These are phyloP conservation scores for Collybia sp. DNA, from an alignment of 768 basidiomycete species.

Conservation along the genomic window DNA sequence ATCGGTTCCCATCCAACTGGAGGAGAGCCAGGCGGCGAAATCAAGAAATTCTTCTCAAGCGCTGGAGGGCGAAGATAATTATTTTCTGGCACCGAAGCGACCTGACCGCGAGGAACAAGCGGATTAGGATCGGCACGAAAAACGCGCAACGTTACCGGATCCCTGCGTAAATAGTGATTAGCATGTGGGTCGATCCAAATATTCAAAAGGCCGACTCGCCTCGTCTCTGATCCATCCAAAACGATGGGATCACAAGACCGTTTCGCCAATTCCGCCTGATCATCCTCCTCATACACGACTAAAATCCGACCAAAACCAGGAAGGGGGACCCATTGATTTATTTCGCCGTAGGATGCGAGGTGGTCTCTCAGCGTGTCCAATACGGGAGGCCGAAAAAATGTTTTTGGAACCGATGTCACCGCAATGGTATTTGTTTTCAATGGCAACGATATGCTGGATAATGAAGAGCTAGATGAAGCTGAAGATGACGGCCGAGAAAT, in stretches of 20 bases:
- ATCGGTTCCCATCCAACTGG: constrained; percentile 96
- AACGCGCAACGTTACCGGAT: constrained; percentile 52
- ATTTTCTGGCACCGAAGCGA: constrained; percentile 29
- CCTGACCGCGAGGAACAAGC: constrained; percentile 32
- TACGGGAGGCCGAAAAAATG: constrained; percentile 72
- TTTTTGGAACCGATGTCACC: constrained; percentile 69
- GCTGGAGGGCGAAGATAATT: constrained; percentile 73
- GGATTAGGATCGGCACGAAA: constrained; percentile 74
- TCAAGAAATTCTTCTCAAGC: constrained; percentile 90
- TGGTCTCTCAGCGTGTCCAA: constrained; percentile 64
- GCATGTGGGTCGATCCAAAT: constrained; percentile 4
- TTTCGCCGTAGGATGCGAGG: constrained; percentile 72
- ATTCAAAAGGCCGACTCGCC: constrained; percentile 34
- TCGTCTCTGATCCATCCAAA: constrained; percentile 44
- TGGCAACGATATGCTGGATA: constrained; percentile 8
- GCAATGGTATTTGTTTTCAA: constrained; percentile 77
- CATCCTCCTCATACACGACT: constrained; percentile 66
- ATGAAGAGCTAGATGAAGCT: constrained; percentile 9
- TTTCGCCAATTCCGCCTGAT: constrained; percentile 67
- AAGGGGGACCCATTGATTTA: constrained; percentile 91
- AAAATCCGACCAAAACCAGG: constrained; percentile 79
- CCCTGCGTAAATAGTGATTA: constrained; percentile 26
- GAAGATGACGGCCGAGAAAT: constrained; percentile 14
- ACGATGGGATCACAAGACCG: constrained; percentile 57
- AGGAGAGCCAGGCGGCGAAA: constrained; percentile 96